Evolutionary conservation across 371 early-diverging fungal species (phyloP).

Genomic region (Globomyces sp.): DNA sequence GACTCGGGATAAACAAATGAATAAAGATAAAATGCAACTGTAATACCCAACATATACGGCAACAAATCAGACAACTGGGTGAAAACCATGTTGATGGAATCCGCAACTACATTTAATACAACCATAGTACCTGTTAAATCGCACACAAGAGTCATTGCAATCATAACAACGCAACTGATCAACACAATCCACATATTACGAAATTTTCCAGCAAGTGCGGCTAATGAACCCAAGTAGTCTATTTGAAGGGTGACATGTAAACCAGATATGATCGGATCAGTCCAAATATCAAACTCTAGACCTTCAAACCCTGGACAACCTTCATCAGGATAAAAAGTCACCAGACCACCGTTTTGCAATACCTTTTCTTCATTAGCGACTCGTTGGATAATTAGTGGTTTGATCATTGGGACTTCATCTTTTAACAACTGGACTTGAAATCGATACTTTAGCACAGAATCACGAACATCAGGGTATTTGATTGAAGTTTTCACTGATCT

Average conservation of each 20-base stretch:
- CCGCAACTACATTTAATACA: no score
- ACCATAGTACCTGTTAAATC: no score
- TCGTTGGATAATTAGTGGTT: conserved; percentile 11
- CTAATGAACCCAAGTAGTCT: background rate
- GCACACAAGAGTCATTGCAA: background rate
- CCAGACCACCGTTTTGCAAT: background rate
- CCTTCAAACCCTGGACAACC: background rate
- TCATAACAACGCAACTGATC: background rate
- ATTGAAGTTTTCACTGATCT: conserved; percentile 1
- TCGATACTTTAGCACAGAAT: conserved; percentile 4
- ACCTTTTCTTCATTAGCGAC: conserved; percentile 8
- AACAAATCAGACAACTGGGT: background rate
- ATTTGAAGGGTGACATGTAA: background rate
- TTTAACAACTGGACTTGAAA: background rate
- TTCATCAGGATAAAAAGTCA: conserved; percentile 2
- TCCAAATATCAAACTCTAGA: conserved; percentile 13
- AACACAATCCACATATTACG: background rate
- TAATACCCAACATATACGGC: no score
- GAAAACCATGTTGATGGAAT: background rate
- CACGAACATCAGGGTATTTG: background rate
- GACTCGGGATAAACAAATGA: no score
- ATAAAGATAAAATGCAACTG: no score
- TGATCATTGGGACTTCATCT: conserved; percentile 1
- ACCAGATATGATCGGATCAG: conserved; percentile 4
- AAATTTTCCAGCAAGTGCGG: background rate